Base-by-base conservation (phyloP, 1,284 basidiomycete genomes). In the Boletus semigastroideus region DNA sequence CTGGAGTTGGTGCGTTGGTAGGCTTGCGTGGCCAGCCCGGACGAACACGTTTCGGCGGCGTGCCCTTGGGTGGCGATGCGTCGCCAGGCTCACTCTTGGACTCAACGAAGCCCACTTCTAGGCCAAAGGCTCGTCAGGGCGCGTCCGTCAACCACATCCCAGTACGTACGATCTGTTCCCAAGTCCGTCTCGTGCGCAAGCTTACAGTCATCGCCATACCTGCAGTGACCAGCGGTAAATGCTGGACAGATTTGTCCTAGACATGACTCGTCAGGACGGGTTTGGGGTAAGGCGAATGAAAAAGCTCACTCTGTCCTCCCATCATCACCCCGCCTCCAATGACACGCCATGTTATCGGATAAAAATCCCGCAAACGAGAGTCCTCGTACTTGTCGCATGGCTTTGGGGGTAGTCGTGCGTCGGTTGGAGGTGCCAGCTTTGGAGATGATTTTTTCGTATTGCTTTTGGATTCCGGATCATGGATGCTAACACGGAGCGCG, bases 241-340 rank as follows among this genome's bases (percentile, higher is more conserved):
- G 62, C 65, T 31, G 66, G 53, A 49, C 76, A 78, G 7, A 67
- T 45, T 54, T 71, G 60, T 31, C 77, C 76, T 77, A 10, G 39
- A 54, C 11, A 33, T 13, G 31, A 30, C 33, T 52, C 22, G 5
- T 22, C 28, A 49, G 47, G 13, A 47, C 12, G 13, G 5, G 20
- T 40, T 30, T 22, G 13, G 5, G 16, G 22, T 17, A 22, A 19
- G 22, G 10, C 44, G 11, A 31, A 34, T 45, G 20, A 22, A 22
- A 22, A 19, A 66, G n/a, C 74, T 56, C 58, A 74, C 75, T 59
- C 28, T 64, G 61, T 9, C 77, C 77, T 44, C 77, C 68, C 69
- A 78, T 72, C 74, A 72, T 77, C 27, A 79, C 78, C 3, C 76
- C 78, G 13, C 76, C 76, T 4, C 78, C 75, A 22, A 78, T 73